Percentiles rank a stretch among this genome's conserved stretches.
phyloP scores from a whole-genome alignment of 192 early-diverging fungal genomes.

The Umbelopsis sp. region DNA sequence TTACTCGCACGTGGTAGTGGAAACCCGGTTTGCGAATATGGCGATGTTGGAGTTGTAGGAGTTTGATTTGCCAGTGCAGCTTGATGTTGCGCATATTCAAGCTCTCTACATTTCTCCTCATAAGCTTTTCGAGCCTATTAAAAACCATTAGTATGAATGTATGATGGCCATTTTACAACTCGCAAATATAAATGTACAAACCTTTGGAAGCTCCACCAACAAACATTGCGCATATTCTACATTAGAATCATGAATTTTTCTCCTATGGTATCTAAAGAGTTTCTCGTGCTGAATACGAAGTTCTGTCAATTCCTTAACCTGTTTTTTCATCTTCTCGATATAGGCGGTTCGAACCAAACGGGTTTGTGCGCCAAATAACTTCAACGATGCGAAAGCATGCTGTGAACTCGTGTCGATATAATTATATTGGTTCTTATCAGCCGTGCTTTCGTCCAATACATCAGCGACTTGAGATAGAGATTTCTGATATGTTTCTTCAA shows the following conservation, averaged over 20 bases:
- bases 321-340: slow-evolving; percentile 22
- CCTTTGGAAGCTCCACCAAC: slow-evolving; percentile 16
- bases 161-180: not conserved
- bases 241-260: slow-evolving; percentile 20
- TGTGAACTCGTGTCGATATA: slow-evolving; percentile 9
- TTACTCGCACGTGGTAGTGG: slow-evolving; percentile 17
- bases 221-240: slow-evolving; percentile 20
- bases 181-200: not conserved
- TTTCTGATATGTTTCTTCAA: slow-evolving; percentile 7
- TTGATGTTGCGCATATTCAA: slow-evolving; percentile 23
- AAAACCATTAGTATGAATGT: not conserved
- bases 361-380: slow-evolving; percentile 2
- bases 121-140: slow-evolving; percentile 21
- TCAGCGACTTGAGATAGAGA: not conserved
- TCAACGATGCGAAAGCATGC: not conserved
- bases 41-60: slow-evolving; percentile 1
- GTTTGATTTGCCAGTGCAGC: not conserved
- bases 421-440: slow-evolving; percentile 1
- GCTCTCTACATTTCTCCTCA: slow-evolving; percentile 29
- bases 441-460: not conserved
- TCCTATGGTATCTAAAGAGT: slow-evolving; percentile 2
- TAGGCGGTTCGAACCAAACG: slow-evolving; percentile 9
- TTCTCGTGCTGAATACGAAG: slow-evolving; percentile 28
- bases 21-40: slow-evolving; percentile 11
- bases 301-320: slow-evolving; percentile 21